Base-by-base conservation (phyloP, 108 stramenopile genomes). In the Skeletonema costatum region DNA sequence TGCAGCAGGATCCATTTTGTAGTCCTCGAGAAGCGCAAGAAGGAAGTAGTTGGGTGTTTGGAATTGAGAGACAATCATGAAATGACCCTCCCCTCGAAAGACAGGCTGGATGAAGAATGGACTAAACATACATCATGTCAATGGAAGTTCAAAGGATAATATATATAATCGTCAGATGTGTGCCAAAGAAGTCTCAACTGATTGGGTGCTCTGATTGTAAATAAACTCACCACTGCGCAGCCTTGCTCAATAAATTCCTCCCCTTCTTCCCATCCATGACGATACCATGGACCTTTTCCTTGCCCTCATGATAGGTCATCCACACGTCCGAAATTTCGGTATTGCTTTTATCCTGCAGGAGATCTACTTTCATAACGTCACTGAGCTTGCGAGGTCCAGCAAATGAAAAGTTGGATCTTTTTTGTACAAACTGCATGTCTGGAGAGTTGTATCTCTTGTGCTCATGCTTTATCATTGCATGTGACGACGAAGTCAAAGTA, bases 91-190 rank as follows among this genome's bases (percentile, higher is more conserved):
- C 17, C 92, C 91, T 36, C 94, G 86, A 83, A 95, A 95, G 19
- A 95, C 72, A 3, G 94, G 94, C 51, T 95, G 94, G 21, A 95
- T 73, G 71, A 92, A 95, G 62, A 92, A 95, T 17, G 91, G 91
- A 65, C 90, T 89, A 14, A 53, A 31, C 33, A 11, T 19, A 21
- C 19, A n/a, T 59, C 25, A 0, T 25, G 25, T 25, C 16, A 30
- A 35, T 39, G 13, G 8, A 67, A 33, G n/a, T 1, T 25, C 38
- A 69, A 14, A 31, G 14, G 12, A 35, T 16, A 16, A 4, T 46
- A 46, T n/a, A 12, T 41, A 12, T 12, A 41, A 41, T 46, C n/a
- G 44, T 46, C 3, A 46, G 44, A 46, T 42, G 30, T 17, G 48
- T 39, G 51, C 30, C 64, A 59, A 33, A 21, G 42, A n/a, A 64